A percentile compares a stretch with the other conserved stretches of the same genome.
Conservation (phyloP, 345 rosid species). For the Turritis glabra region DNA sequence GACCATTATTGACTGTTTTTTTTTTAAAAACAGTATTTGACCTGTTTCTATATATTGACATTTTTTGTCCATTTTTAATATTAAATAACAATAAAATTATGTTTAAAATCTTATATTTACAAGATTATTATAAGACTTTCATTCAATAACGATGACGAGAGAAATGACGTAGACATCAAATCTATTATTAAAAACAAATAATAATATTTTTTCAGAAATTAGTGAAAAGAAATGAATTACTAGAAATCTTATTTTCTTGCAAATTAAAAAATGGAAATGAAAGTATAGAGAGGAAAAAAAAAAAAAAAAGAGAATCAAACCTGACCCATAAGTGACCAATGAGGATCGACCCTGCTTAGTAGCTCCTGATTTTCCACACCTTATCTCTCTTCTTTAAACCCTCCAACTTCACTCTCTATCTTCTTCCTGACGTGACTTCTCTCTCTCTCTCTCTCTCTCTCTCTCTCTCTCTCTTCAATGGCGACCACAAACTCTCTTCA, state of each 20-base stretch:
- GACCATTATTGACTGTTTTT: neutral
- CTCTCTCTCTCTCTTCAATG: slow-evolving; percentile 34
- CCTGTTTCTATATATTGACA: neutral
- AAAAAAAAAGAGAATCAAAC: slow-evolving; percentile 42
- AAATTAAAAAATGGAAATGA: neutral
- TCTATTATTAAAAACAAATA: neutral
- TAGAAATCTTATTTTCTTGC: neutral
- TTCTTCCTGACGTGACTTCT: slow-evolving; percentile 31
- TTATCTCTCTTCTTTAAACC: slow-evolving; percentile 41
- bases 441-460: slow-evolving; percentile 26
- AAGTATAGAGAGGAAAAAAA: neutral
- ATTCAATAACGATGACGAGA: neutral
- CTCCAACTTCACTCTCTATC: slow-evolving; percentile 36
- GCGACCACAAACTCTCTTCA: slow-evolving; percentile 44
- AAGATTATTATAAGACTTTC: slow-evolving; percentile 11
- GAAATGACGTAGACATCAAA: slow-evolving; percentile 14
- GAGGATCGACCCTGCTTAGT: slow-evolving; percentile 45
- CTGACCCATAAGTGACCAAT: slow-evolving; percentile 74
- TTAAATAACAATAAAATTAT: neutral
- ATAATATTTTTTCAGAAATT: neutral
- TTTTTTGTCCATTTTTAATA: too few relatives aligned
- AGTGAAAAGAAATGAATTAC: neutral
- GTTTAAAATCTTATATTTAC: neutral
- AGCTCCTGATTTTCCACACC: slow-evolving; percentile 39
- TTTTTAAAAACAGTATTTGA: neutral